A percentile compares a stretch with the other conserved stretches of the same genome.
Conservation (phyloP, 768 basidiomycete species). For the Suillus sp. region DNA sequence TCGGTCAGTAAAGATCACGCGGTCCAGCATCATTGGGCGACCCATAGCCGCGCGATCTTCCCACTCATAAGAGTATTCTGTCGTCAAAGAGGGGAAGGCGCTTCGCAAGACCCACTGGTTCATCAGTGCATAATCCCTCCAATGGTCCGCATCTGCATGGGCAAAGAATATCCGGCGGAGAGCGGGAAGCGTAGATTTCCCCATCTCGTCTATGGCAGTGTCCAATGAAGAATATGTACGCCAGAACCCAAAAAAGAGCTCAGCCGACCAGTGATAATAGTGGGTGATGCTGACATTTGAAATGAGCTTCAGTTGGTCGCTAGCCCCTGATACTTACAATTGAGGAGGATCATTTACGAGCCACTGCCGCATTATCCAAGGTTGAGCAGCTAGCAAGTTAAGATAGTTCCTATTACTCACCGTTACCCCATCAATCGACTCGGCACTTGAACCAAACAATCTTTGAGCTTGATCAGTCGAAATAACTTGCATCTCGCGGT, state of each 20-base stretch:
- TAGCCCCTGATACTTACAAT: slow-evolving; percentile 54
- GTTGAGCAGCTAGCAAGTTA: slow-evolving; percentile 5
- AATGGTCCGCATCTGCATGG: slow-evolving; percentile 71
- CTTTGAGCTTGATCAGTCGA: slow-evolving; percentile 62
- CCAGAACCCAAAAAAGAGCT: slow-evolving; percentile 92
- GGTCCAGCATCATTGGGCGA: slow-evolving; percentile 77
- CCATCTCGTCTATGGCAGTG: slow-evolving; percentile 60
- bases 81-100: slow-evolving; percentile 75
- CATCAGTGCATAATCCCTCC: slow-evolving; percentile 92
- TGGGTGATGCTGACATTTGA: slow-evolving; percentile 67
- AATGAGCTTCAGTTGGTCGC: not conserved
- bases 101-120: slow-evolving; percentile 84
- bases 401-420: slow-evolving; percentile 39
- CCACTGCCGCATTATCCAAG: slow-evolving; percentile 46
- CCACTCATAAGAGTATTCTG: slow-evolving; percentile 87
- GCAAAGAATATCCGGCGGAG: slow-evolving; percentile 77
- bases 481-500: slow-evolving; percentile 79
- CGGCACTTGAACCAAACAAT: slow-evolving; percentile 74
- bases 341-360: slow-evolving; percentile 84
- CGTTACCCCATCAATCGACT: slow-evolving; percentile 75
- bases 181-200: slow-evolving; percentile 71
- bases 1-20: slow-evolving; percentile 86
- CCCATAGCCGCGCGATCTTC: slow-evolving; percentile 72
- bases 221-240: slow-evolving; percentile 86
- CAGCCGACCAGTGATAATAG: slow-evolving; percentile 94